These are phyloP conservation scores for Thermomucor indicae-seudaticae DNA, from an alignment of 371 early-diverging fungal species.

Conservation along the genomic window DNA sequence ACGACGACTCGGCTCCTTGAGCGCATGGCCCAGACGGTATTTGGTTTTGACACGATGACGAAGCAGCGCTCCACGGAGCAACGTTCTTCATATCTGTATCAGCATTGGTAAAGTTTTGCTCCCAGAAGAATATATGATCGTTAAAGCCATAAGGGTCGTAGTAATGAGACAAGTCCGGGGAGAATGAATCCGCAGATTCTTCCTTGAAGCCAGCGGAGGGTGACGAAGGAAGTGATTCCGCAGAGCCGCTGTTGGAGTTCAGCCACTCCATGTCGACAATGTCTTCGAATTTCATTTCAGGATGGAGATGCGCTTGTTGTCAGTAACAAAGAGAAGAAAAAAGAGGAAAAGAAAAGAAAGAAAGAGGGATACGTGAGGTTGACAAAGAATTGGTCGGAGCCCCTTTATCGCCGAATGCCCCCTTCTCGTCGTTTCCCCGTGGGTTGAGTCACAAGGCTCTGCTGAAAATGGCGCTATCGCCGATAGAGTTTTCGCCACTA, in stretches of 20 bases:
- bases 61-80: constrained; percentile 3
- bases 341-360: constrained; percentile 7
- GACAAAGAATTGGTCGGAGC: background rate
- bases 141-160: constrained; percentile 1
- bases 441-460: background rate
- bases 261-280: constrained; percentile 48
- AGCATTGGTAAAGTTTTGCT: constrained; percentile 5
- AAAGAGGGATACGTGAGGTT: background rate
- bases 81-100: constrained; percentile 1
- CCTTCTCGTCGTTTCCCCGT: background rate
- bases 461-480: too few species aligned
- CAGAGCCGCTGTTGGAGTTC: constrained; percentile 15
- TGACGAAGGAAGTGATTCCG: constrained; percentile 1
- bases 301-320: background rate
- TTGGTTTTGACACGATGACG: too few species aligned
- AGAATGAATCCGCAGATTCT: constrained; percentile 8
- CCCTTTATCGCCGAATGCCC: background rate
- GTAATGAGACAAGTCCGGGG: background rate
- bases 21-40: too few species aligned
- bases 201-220: constrained; percentile 4
- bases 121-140: constrained; percentile 4
- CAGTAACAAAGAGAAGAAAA: background rate
- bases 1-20: too few species aligned
- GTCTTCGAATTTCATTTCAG: constrained; percentile 52
- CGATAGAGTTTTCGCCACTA: too few species aligned